Evolutionary conservation across 169 alveolate species (phyloP).

Genomic region (Toxoplasma gondii): DNA sequence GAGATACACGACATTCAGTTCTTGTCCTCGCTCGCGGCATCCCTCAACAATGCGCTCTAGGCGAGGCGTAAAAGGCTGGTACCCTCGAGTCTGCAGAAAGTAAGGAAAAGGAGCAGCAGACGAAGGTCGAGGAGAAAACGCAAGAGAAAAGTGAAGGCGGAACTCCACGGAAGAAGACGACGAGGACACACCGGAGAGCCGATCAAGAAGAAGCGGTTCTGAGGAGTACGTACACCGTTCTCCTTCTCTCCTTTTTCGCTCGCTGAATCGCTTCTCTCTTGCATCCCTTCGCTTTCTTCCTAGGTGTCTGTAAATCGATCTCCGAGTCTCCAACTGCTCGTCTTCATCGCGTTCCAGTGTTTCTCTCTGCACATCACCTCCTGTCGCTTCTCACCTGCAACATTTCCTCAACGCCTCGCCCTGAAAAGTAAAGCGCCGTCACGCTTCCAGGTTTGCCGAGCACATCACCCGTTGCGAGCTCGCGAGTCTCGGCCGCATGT

Average conservation of each 20-base stretch:
- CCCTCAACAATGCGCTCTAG: slow-evolving; percentile 20
- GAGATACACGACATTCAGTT: slow-evolving; percentile 46
- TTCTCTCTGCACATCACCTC: background rate
- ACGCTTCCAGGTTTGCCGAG: slow-evolving; percentile 40
- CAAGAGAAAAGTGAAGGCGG: too few species aligned
- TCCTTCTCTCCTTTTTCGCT: background rate
- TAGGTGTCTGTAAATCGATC: too few species aligned
- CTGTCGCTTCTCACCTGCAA: slow-evolving; percentile 24
- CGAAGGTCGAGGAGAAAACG: background rate
- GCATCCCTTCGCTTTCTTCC: background rate
- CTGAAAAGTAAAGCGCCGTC: slow-evolving; percentile 55
- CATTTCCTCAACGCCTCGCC: slow-evolving; percentile 55
- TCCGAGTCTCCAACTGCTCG: too few species aligned
- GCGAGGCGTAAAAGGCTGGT: slow-evolving; percentile 45
- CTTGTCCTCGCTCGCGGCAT: slow-evolving; percentile 19
- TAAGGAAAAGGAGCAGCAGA: background rate
- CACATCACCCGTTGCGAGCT: slow-evolving; percentile 31
- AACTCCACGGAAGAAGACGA: background rate
- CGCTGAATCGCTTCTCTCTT: background rate
- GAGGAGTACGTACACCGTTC: background rate
- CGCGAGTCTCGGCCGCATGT: background rate
- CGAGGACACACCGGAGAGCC: background rate
- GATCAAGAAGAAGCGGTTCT: too few species aligned
- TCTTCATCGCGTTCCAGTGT: background rate
- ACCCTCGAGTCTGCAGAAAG: slow-evolving; percentile 18